These are phyloP conservation scores for Termitomyces sp. DNA, from an alignment of 768 basidiomycete species.

Conservation along the genomic window DNA sequence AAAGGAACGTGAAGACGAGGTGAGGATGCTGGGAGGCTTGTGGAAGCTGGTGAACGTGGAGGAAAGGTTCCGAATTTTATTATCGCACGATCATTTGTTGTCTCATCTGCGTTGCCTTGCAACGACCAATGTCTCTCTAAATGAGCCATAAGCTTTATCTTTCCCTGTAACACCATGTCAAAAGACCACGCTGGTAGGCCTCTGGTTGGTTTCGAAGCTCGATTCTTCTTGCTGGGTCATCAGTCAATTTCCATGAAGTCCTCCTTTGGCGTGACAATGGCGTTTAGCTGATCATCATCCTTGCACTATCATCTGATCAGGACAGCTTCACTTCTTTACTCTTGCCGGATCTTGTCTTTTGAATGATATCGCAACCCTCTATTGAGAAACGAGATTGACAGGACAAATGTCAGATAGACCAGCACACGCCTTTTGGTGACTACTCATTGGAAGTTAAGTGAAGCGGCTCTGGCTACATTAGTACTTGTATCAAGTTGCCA, in stretches of 20 bases:
- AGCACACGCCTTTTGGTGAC: background rate
- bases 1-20: constrained; percentile 11
- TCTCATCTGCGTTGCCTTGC: background rate
- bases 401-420: background rate
- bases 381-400: background rate
- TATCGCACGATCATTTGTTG: background rate
- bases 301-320: background rate
- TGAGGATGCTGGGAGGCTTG: background rate
- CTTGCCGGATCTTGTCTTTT: background rate
- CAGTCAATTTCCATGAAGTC: background rate
- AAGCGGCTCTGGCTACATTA: too few species aligned
- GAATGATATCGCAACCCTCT: background rate
- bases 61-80: background rate
- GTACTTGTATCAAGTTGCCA: too few species aligned
- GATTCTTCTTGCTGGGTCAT: background rate
- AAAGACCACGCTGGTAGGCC: too few species aligned
- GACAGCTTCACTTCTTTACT: background rate
- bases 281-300: background rate
- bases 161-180: background rate
- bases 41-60: background rate
- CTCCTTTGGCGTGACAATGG: background rate
- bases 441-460: background rate
- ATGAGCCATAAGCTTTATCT: background rate
- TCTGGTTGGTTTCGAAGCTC: background rate
- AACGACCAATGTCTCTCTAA: background rate